These are phyloP conservation scores for Kazachstania psychrophila DNA, from an alignment of 805 yeast species.

Conservation along the genomic window DNA sequence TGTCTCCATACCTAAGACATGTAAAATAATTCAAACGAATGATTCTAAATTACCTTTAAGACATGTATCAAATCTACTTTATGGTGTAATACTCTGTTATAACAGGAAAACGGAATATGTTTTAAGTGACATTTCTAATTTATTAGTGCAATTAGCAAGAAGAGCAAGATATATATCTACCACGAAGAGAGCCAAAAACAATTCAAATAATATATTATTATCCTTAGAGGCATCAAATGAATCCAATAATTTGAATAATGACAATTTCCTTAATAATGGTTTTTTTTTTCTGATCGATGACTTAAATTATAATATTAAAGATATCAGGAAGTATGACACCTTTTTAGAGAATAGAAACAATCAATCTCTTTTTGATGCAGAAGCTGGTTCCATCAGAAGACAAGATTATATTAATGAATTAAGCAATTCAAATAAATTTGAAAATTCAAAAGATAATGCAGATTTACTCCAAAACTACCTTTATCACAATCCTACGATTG, in stretches of 20 bases:
- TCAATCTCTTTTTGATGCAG: too few species aligned
- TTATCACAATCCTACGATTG: conserved; percentile 4
- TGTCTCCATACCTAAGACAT: conserved; percentile 28
- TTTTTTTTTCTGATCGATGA: conserved; percentile 22
- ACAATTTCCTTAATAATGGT: too few species aligned
- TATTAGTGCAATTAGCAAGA: conserved; percentile 16
- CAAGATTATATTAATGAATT: conserved; percentile 20
- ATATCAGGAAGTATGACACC: too few species aligned
- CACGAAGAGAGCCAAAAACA: not conserved
- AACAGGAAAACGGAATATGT: conserved; percentile 26
- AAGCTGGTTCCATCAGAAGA: conserved; percentile 12
- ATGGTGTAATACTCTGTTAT: conserved; percentile 28
- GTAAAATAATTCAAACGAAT: conserved; percentile 16
- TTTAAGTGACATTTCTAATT: conserved; percentile 19
- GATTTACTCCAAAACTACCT: not conserved
- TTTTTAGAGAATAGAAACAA: too few species aligned
- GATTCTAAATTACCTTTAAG: conserved; percentile 19
- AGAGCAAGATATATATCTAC: too few species aligned
- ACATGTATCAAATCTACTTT: conserved; percentile 23
- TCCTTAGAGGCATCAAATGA: too few species aligned
- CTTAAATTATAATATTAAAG: conserved; percentile 20
- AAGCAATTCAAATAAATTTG: conserved; percentile 14
- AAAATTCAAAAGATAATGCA: conserved; percentile 1
- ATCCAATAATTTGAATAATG: too few species aligned
- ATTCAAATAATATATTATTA: too few species aligned